A percentile compares a stretch with the other conserved stretches of the same genome.
Evolutionary conservation across 805 yeast species (phyloP).

Genomic region (Kluyveromyces nonfermentans): DNA sequence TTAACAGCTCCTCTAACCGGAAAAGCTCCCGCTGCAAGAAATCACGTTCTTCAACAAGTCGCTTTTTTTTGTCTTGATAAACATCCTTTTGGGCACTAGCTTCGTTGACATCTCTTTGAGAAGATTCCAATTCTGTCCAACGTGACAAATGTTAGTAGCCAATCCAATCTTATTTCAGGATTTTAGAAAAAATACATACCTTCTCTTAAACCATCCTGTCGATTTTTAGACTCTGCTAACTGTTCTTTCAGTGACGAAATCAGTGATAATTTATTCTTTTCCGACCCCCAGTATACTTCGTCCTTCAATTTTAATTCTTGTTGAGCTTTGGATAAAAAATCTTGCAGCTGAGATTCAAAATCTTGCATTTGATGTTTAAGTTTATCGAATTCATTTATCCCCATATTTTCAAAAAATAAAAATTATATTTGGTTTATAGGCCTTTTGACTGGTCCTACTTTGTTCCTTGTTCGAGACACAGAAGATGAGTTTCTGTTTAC

Average conservation of each 20-base stretch:
- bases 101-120: slow-evolving; percentile 20
- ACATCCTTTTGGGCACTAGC: slow-evolving; percentile 32
- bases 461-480: background rate
- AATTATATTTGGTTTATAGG: background rate
- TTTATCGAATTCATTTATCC: slow-evolving; percentile 29
- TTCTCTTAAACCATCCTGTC: background rate
- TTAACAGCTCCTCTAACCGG: slow-evolving; percentile 28
- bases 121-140: slow-evolving; percentile 15
- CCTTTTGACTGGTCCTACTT: background rate
- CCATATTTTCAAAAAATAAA: slow-evolving; percentile 6
- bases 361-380: slow-evolving; percentile 31
- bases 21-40: slow-evolving; percentile 25
- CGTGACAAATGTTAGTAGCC: background rate
- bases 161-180: background rate
- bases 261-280: background rate
- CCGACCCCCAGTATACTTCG: slow-evolving; percentile 10
- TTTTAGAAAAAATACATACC: slow-evolving; percentile 3
- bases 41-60: slow-evolving; percentile 25
- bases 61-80: slow-evolving; percentile 29
- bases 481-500: background rate
- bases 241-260: background rate
- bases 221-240: background rate
- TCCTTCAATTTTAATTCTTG: slow-evolving; percentile 11
- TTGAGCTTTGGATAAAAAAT: slow-evolving; percentile 29
- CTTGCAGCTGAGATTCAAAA: slow-evolving; percentile 33